These are phyloP conservation scores for Podaxis pistillaris DNA, from an alignment of 768 basidiomycete genomes.

Conservation along the genomic window DNA sequence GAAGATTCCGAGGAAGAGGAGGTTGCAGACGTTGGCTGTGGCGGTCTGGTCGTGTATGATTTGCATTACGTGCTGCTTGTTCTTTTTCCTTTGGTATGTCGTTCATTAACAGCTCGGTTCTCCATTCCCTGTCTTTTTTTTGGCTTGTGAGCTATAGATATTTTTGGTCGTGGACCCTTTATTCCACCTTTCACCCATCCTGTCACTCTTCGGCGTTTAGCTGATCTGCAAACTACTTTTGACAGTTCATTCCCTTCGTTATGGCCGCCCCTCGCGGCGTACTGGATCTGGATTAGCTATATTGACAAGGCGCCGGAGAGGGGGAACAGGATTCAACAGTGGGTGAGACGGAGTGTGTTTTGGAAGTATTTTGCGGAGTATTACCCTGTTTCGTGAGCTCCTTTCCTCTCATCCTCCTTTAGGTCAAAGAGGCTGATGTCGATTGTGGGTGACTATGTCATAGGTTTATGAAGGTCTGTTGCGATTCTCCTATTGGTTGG, in stretches of 20 bases:
- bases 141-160: neutral
- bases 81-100: conserved; percentile 79
- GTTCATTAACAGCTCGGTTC: neutral
- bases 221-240: neutral
- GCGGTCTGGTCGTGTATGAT: conserved; percentile 87
- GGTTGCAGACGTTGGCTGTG: conserved; percentile 88
- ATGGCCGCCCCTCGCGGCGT: conserved; percentile 82
- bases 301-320: conserved; percentile 76
- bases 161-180: neutral
- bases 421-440: conserved; percentile 25
- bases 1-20: conserved; percentile 79
- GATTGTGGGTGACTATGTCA: neutral
- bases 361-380: conserved; percentile 94
- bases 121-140: neutral
- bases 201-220: neutral
- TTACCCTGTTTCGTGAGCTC: conserved; percentile 83
- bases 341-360: conserved; percentile 67
- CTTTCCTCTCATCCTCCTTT: neutral
- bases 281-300: conserved; percentile 74
- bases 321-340: conserved; percentile 68
- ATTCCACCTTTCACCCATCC: conserved; percentile 1
- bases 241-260: conserved; percentile 81
- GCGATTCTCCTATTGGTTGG: conserved; percentile 11
- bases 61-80: conserved; percentile 59
- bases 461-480: conserved; percentile 52